Percentiles rank a stretch among this genome's conserved stretches.
phyloP scores from a whole-genome alignment of 2,329 filamentous ascomycete genomes.

The Trichophyton verrucosum region DNA sequence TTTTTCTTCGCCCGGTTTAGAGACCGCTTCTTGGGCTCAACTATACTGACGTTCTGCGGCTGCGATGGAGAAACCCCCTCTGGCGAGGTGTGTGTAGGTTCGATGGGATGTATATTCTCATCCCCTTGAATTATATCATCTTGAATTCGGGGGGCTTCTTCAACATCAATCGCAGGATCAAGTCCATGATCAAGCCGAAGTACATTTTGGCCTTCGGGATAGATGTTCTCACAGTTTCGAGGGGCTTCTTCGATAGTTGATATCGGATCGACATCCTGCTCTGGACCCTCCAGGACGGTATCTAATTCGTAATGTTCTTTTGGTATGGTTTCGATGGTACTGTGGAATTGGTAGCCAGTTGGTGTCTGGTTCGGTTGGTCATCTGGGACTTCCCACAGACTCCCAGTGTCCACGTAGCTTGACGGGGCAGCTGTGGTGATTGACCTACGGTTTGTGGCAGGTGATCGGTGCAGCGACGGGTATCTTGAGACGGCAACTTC shows the following conservation, averaged over 20 bases:
- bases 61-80: background rate
- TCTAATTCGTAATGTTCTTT: too few species aligned
- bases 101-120: background rate
- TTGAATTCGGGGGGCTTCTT: background rate
- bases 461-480: background rate
- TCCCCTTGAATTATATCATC: background rate
- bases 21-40: background rate
- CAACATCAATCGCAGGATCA: background rate
- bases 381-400: background rate
- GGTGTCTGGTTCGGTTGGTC: background rate
- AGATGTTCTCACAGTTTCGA: background rate
- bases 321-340: background rate
- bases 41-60: background rate
- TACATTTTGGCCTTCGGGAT: background rate
- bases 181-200: background rate
- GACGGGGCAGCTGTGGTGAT: background rate
- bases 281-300: background rate
- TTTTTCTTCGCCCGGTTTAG: conserved; percentile 21
- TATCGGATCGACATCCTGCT: background rate
- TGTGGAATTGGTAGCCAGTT: background rate
- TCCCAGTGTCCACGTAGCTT: background rate
- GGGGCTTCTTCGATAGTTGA: background rate
- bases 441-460: background rate
- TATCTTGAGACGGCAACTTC: conserved; percentile 9
- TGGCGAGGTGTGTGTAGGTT: background rate